Evolutionary conservation across 345 rosid genomes (phyloP), one percentile per base, ranked within the genome.

Genomic region (Fremontodendron californicum): DNA sequence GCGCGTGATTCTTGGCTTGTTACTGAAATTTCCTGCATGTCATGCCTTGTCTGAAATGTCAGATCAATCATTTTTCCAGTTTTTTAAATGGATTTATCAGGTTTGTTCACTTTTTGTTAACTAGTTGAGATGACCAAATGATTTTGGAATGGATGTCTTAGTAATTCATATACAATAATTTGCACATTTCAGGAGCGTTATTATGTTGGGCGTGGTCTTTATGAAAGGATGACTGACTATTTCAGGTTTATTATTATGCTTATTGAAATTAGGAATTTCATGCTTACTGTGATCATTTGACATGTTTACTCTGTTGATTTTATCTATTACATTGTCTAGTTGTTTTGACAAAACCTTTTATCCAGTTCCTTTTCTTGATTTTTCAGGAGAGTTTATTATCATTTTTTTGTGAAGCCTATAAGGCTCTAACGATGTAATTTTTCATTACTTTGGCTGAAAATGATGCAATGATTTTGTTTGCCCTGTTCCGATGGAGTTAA

Each of bases 11-110:
- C 79, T 92, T 82, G 94, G 86, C 60, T 80, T 92, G 81, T 51
- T 90, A 79, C 89, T 90, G 52, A 91, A 96, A 81, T 82, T 89
- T 80, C 97, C 94, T 45, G 94, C 90, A 63, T 96, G 96, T 82
- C 99, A 93, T 85, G 45, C 87, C 39, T 81, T 96, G 71, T 96
- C 99, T 68, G 96, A 87, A 58, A 87, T 92, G 88, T 92, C 97
- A 33, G 92, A 96, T 85, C 99, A 96, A 72, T 83, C 96, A 29
- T 96, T 96, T 84, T 96, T 96, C 84, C 99, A 96, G 83, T 90
- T 96, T 84, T 96, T 96, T 73, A 96, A 96, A 86, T 96, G 99
- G 99, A 92, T 96, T 77, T 96, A 96, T 87, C 88, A 96, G 98
- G 99, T 92, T 87, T 78, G 42, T 67, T 68, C 58, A 19, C 45